Base-by-base conservation (phyloP, 768 basidiomycete genomes). In the Boletus fagicola region DNA sequence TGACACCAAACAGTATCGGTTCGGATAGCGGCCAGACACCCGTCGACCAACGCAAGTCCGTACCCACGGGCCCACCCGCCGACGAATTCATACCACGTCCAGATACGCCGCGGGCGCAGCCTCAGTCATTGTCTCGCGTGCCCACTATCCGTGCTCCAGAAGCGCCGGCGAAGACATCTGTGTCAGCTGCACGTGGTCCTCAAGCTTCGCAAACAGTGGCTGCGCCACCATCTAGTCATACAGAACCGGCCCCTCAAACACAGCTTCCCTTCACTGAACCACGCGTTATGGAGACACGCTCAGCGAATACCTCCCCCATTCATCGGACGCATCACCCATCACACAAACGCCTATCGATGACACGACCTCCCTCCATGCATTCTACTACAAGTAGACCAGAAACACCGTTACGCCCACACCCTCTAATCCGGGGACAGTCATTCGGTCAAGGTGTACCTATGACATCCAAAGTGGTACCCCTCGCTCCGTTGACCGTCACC, bases 371-470 rank as follows among this genome's bases (percentile, higher is more conserved):
- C 11, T 89, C 88, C 5, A 81, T 72, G 33, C 82, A 87, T 64
- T 88, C 87, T 16, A 68, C 79, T n/a, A 67, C 73, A 39, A 74
- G 73, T 46, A 65, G 63, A 57, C 67, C 73, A 3, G 75, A 79
- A 26, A 60, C 56, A 0, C 74, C 65, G 7, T 60, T 87, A 49
- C 85, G 86, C 16, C 88, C 87, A 0, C 90, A 91, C 66, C 90
- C 88, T 8, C 78, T 91, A 51, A 90, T 91, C 61, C 85, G 89
- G 54, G 88, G 87, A 10, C 79, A 85, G 60, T 88, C 88, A 0
- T 83, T 80, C 57, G 83, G 86, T 7, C 78, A 74, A 44, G 70
- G 70, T 42, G 51, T 67, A 26, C 60, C 68, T 2, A 66, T 69
- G 56, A 57, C 73, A 51, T 64, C 73, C 53, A 77, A 82, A 67